Base-by-base conservation (phyloP, 495 filamentous ascomycete genomes). In the Neurospora sp. region DNA sequence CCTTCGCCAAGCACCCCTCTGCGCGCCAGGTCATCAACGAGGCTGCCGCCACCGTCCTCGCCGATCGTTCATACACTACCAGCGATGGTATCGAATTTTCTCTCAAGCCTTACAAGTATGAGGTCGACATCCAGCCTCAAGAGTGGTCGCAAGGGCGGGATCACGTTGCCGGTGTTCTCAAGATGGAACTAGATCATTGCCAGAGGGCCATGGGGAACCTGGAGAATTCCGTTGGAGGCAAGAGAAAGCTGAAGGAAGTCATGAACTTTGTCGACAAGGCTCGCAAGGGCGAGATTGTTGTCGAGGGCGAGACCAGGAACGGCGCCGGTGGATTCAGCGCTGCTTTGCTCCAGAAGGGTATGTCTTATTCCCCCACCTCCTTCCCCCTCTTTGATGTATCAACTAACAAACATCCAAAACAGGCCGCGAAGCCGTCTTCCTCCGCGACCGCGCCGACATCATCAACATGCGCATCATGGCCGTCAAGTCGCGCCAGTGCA, bases 71-170 rank as follows among this genome's bases (percentile, higher is more conserved):
- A 76, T 98, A 97, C 83, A 94, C 93, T 78, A 98, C 96, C 3
- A 93, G 91, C 75, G 96, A 99, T 78, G 95, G 98, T 80, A 94
- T 99, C n/a, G 96, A 99, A 81, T 98, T 98, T 78, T 98, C 96
- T 79, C 95, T 99, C 84, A 99, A 99, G 80, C 96, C 96, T 3
- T 99, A 94, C 85, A 99, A 98, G 79, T 98, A 91, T 75, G 93
- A 98, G 72, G 96, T 98, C 69, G 96, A 99, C 78, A 90, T 98
- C 68, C 92, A 97, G 74, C 91, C 93, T 27, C 84, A 88, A 7
- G 96, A 98, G 79, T 99, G 96, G 96, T 81, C 84, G 6, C 89
- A 91, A 72, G 94, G 93, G 1, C 84, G 94, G 72, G 93, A 96
- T 20, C 94, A 94, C 75, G 88, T 93, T 41, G 86, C 88, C 72